Conservation (phyloP, 768 basidiomycete genomes). For the Pulveroboletus sp. region DNA sequence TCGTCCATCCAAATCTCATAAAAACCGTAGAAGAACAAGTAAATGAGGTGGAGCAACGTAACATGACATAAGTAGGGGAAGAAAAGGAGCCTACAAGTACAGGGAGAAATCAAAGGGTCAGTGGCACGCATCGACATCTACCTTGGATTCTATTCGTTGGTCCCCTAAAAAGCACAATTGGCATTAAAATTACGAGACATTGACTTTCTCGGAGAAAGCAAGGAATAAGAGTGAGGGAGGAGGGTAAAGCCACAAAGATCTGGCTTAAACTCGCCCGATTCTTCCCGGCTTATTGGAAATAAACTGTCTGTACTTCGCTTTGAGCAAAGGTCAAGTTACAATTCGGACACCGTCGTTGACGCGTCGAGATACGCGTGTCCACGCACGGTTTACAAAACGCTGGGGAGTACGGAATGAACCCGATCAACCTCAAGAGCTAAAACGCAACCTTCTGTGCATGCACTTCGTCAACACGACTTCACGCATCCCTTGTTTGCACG, state of each 20-base stretch:
- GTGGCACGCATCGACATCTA: background rate
- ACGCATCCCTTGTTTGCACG: conserved; percentile 76
- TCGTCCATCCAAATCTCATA: conserved; percentile 1
- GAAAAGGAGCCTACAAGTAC: conserved; percentile 2
- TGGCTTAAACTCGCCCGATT: background rate
- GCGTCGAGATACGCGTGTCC: conserved; percentile 81
- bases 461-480: conserved; percentile 83
- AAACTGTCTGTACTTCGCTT: conserved; percentile 74
- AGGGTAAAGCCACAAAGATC: no score
- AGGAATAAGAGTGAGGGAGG: background rate
- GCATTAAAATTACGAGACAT: conserved; percentile 1
- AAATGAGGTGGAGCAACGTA: background rate
- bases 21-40: conserved; percentile 9
- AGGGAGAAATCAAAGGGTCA: background rate
- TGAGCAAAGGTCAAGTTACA: conserved; percentile 81
- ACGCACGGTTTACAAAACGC: conserved; percentile 86
- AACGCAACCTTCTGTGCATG: conserved; percentile 74
- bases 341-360: conserved; percentile 92
- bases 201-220: background rate
- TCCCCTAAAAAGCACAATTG: background rate
- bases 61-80: background rate
- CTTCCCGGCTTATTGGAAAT: conserved; percentile 45
- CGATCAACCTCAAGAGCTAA: background rate
- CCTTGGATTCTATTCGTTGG: background rate
- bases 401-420: conserved; percentile 26